Conservation (phyloP, 2,329 filamentous ascomycete genomes). For the Botrytis cinerea region DNA sequence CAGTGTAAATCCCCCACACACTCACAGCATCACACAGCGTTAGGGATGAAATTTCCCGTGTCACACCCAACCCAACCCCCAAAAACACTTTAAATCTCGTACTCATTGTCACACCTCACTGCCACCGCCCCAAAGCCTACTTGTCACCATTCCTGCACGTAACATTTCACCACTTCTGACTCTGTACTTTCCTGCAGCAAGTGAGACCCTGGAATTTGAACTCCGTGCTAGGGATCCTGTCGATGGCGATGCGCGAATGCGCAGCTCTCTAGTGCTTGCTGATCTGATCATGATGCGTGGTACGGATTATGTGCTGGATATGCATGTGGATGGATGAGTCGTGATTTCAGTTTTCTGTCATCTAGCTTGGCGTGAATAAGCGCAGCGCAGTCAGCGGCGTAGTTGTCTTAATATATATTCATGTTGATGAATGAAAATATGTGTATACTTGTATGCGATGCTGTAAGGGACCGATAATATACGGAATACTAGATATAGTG, state of each 20-base stretch:
- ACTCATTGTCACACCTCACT: background rate
- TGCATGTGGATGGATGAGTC: background rate
- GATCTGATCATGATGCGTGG: slow-evolving; percentile 5
- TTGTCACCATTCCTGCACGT: background rate
- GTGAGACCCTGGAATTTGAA: background rate
- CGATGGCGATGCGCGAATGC: background rate
- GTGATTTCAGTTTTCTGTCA: slow-evolving; percentile 3
- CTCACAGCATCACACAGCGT: background rate
- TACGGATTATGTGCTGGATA: background rate
- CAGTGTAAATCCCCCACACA: slow-evolving; percentile 11
- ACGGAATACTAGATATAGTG: slow-evolving; percentile 9
- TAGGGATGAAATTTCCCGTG: background rate
- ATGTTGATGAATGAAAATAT: background rate
- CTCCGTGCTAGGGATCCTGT: background rate
- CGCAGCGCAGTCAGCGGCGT: background rate
- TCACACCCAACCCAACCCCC: background rate
- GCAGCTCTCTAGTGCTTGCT: background rate
- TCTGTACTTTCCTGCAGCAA: background rate
- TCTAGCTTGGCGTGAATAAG: background rate
- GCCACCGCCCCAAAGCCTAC: background rate
- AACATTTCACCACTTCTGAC: background rate
- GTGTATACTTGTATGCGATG: background rate
- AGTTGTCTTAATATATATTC: background rate
- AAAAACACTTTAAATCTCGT: background rate
- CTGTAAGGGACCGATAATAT: slow-evolving; percentile 16